Evolutionary conservation across 2,329 filamentous ascomycete genomes (phyloP), one percentile per base, ranked within the genome.

Genomic region (Gliomastix tumulicola): DNA sequence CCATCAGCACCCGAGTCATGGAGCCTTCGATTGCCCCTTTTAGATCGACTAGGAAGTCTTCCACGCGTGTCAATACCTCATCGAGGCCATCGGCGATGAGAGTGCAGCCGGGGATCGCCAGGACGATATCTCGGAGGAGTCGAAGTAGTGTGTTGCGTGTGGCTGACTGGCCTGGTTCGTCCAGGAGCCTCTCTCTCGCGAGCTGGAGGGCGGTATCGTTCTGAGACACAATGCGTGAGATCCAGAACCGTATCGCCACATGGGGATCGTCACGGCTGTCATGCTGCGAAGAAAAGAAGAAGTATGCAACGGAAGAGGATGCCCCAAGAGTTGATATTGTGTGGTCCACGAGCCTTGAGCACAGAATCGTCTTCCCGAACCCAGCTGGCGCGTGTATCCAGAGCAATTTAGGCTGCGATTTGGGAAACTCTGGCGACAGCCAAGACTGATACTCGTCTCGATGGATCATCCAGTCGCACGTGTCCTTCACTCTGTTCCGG

Each of bases 61-160:
- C 4, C 41, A 44, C 10, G 33, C 19, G 12, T 28, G 25, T 16
- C 10, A 16, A n/a, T 13, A 53, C 63, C 36, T 63, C 59, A 11
- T 63, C 59, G 8, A 62, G 41, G 1, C 60, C 57, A 23, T 63
- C 59, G 0, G 56, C 19, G 0, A 59, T 22, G 5, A 60, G 48
- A 1, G 34, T 38, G 4, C 45, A 55, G 1, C 19, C 27, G 0
- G 51, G 47, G 5, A 51, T 21, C 2, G 17, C 18, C 1, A 34
- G 34, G 1, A 49, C 6, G 1, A 52, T 6, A 3, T 44, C n/a
- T 3, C 21, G 30, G 17, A 56, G 49, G 5, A 58, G 20, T 0
- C 35, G 13, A 4, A 47, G 7, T 3, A 58, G 38, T 3, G 38
- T 36, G 0, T 9, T 30, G 3, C 44, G 30, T 1, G 52, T 49